phyloP scores from a whole-genome alignment of 1,284 basidiomycete genomes.

The Porphyrellus sp. region DNA sequence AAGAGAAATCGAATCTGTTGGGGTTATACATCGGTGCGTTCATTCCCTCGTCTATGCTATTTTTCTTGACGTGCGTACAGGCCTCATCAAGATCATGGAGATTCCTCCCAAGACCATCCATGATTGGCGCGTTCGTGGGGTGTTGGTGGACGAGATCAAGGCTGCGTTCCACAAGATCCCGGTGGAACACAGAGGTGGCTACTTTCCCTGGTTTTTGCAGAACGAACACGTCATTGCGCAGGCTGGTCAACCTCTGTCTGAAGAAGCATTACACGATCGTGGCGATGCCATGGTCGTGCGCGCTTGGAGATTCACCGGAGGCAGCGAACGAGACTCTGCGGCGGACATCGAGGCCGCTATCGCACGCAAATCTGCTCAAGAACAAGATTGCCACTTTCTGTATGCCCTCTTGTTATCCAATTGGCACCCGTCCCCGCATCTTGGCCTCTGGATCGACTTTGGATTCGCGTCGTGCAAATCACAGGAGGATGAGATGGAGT shows the following conservation, averaged over 20 bases:
- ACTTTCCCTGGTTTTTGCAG: background rate
- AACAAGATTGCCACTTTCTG: background rate
- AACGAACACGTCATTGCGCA: background rate
- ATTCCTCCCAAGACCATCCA: background rate
- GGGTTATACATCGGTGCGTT: background rate
- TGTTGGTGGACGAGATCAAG: background rate
- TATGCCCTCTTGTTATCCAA: constrained; percentile 2
- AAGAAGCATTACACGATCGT: background rate
- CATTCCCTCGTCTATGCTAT: background rate
- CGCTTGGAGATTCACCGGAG: constrained; percentile 5
- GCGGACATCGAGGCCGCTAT: background rate
- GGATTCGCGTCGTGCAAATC: constrained; percentile 6
- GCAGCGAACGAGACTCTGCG: background rate
- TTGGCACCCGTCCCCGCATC: background rate
- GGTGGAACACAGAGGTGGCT: background rate
- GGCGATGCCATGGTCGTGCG: background rate
- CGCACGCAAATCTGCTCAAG: background rate
- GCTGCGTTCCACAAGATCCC: background rate
- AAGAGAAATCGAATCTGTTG: background rate
- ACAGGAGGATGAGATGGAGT: background rate
- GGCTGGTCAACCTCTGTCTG: background rate
- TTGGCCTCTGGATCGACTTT: constrained; percentile 1
- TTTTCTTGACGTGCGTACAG: background rate
- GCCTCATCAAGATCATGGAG: background rate
- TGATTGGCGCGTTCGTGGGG: background rate